Percentiles rank a stretch among this genome's conserved stretches.
phyloP scores from a whole-genome alignment of 2,329 filamentous ascomycete genomes.

The Metarhizium album region DNA sequence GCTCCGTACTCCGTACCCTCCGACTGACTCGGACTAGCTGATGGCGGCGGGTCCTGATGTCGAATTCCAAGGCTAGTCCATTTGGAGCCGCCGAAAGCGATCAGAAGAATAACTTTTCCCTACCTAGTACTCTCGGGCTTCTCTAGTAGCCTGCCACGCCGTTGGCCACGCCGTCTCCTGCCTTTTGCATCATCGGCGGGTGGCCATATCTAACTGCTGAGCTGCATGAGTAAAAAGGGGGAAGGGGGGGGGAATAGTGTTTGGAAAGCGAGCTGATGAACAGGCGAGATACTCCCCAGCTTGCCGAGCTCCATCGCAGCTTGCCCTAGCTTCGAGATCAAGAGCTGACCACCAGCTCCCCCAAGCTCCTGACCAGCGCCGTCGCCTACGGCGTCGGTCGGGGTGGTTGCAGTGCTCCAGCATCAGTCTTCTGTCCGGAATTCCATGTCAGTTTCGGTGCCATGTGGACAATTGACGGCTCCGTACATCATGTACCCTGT shows the following conservation, averaged over 20 bases:
- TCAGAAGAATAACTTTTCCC: neutral
- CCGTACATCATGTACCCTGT: neutral
- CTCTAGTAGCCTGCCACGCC: neutral
- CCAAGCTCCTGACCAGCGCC: neutral
- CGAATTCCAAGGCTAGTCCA: constrained; percentile 1
- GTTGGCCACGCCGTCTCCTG: neutral
- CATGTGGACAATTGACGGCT: neutral
- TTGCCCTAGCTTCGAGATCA: neutral
- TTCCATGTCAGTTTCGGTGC: too few relatives aligned
- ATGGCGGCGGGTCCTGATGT: constrained; percentile 1
- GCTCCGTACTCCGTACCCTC: neutral
- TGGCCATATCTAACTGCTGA: neutral
- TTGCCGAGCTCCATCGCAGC: neutral
- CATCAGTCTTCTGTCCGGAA: too few relatives aligned
- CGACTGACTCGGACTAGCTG: constrained; percentile 7
- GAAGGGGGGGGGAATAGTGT: neutral
- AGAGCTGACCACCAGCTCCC: neutral
- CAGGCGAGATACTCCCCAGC: neutral
- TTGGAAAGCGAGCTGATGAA: neutral
- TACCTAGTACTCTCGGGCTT: neutral
- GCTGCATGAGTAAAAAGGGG: neutral
- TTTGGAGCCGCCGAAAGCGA: constrained; percentile 2
- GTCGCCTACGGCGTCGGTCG: neutral
- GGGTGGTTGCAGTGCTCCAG: neutral
- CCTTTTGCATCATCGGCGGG: neutral